phyloP scores from a whole-genome alignment of 139 green algal genomes.

The Picochlorum sp. region DNA sequence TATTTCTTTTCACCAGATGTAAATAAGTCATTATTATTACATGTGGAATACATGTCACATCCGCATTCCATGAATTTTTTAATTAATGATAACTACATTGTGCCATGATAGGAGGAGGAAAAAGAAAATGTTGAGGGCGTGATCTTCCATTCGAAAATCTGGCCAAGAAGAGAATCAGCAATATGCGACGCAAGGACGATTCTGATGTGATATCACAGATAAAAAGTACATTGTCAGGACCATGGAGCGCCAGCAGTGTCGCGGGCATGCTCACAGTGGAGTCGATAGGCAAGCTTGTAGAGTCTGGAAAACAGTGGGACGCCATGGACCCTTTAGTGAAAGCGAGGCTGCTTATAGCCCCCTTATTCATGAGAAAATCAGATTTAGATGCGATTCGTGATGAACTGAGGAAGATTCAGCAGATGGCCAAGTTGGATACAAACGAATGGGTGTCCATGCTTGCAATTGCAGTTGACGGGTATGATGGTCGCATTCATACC shows the following conservation, averaged over 20 bases:
- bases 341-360: constrained; percentile 21
- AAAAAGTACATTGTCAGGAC: constrained; percentile 14
- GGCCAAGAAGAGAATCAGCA: too few species aligned
- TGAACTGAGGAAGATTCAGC: constrained; percentile 5
- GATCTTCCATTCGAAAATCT: too few species aligned
- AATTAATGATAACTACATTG: too few species aligned
- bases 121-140: too few species aligned
- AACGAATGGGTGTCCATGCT: constrained; percentile 30
- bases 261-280: constrained; percentile 13
- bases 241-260: constrained; percentile 28
- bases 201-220: constrained; percentile 16
- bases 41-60: too few species aligned
- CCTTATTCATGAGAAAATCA: constrained; percentile 17
- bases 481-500: constrained; percentile 26
- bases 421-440: constrained; percentile 1
- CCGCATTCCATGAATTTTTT: too few species aligned
- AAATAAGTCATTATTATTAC: too few species aligned
- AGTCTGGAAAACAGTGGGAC: constrained; percentile 19
- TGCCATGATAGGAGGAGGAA: too few species aligned
- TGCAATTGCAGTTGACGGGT: constrained; percentile 15
- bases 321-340: constrained; percentile 23
- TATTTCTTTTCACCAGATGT: too few species aligned
- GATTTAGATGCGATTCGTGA: constrained; percentile 18
- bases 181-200: background rate
- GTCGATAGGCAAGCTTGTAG: constrained; percentile 18